Conservation (phyloP, 192 early-diverging fungal species). For the Coemansia sp. region DNA sequence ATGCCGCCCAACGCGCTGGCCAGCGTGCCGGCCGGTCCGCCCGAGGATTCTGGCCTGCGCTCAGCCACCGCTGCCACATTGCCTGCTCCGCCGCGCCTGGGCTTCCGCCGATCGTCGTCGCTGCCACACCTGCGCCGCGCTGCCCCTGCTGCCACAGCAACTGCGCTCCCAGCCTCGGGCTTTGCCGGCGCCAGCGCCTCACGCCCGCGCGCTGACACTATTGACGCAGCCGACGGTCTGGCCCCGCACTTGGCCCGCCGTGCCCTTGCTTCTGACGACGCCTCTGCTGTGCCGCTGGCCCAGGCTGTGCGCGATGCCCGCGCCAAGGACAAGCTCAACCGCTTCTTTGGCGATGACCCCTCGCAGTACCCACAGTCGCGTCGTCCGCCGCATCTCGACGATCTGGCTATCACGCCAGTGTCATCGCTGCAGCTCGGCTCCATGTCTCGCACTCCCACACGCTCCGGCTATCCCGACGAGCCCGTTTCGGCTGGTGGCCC, state of each 20-base stretch:
- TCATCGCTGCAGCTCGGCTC: slow-evolving; percentile 18
- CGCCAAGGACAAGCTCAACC: slow-evolving; percentile 55
- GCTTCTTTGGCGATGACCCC: slow-evolving; percentile 63
- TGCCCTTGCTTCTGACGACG: slow-evolving; percentile 6
- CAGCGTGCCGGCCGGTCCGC: slow-evolving; percentile 45
- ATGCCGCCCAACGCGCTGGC: slow-evolving; percentile 26
- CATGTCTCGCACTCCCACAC: slow-evolving; percentile 26
- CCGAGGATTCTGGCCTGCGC: background rate
- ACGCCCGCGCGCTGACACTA: slow-evolving; percentile 46
- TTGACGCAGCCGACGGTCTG: slow-evolving; percentile 28
- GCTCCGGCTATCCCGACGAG: slow-evolving; percentile 35
- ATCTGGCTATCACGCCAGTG: slow-evolving; percentile 33
- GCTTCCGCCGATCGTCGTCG: slow-evolving; percentile 42
- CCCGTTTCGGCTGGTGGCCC: slow-evolving; percentile 8
- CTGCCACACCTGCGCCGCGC: slow-evolving; percentile 40
- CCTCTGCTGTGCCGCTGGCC: background rate
- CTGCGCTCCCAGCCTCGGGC: background rate
- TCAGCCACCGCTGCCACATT: background rate
- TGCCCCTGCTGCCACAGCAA: background rate
- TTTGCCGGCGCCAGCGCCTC: background rate
- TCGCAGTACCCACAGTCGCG: slow-evolving; percentile 21
- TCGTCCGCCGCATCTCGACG: slow-evolving; percentile 23
- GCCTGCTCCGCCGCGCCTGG: slow-evolving; percentile 6
- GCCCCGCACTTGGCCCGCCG: slow-evolving; percentile 43
- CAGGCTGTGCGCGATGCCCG: slow-evolving; percentile 38